Percentiles rank a stretch among this genome's conserved stretches.
Conservation (phyloP, 169 alveolate genomes). For the Eimeria zaria region DNA sequence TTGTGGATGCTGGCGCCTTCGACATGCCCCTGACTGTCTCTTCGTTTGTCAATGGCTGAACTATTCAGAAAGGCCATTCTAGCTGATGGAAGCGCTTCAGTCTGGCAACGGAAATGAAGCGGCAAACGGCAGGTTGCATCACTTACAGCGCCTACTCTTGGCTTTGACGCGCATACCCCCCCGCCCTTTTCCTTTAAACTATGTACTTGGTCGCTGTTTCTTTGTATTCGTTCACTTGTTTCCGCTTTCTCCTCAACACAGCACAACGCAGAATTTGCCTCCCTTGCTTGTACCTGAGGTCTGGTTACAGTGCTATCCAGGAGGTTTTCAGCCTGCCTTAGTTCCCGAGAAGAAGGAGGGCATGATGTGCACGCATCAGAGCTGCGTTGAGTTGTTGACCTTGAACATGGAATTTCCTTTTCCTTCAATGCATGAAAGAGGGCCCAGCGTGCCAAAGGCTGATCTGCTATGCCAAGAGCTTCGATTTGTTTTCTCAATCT, state of each 20-base stretch:
- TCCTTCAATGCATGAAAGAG: constrained; percentile 54
- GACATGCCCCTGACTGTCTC: not conserved
- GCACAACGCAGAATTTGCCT: not conserved
- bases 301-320: not conserved
- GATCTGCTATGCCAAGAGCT: constrained; percentile 57
- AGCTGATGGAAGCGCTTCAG: not conserved
- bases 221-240: not conserved
- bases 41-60: constrained; percentile 6
- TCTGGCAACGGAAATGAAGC: not conserved
- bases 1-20: constrained; percentile 1
- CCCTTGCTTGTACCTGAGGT: not conserved
- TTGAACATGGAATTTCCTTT: not conserved
- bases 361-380: not conserved
- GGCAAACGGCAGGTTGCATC: not conserved
- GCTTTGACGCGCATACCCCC: not conserved
- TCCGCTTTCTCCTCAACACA: not conserved
- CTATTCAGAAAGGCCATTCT: not conserved
- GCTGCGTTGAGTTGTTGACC: not conserved
- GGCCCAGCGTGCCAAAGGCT: constrained; percentile 70
- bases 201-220: not conserved
- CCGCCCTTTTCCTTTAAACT: not conserved
- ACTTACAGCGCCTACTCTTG: not conserved
- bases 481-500: constrained; percentile 42
- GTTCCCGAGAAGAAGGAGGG: not conserved
- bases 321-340: not conserved